Evolutionary conservation across 208 protist genomes (phyloP), one percentile per base, ranked within the genome.

Genomic region (Pavlovales sp.): DNA sequence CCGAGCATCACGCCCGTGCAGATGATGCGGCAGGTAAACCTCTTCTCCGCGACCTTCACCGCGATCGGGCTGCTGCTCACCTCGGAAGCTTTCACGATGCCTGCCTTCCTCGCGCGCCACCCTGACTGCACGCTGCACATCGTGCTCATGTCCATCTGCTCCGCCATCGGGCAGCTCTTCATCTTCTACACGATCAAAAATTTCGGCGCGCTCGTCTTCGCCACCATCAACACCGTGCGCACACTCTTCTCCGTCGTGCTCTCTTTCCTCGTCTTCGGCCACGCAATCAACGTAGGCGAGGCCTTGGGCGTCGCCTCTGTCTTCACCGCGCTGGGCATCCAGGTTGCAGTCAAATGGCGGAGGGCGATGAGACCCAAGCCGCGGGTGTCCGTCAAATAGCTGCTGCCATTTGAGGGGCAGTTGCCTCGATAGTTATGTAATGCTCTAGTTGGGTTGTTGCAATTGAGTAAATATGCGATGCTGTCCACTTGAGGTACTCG

Each of bases 161-260:
- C 91, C 30, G 79, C 75, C 39, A 39, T 90, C 34, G 91, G 91
- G 46, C 90, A 93, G 85, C 78, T 92, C 80, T 87, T 89, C 75
- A 93, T 93, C 88, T 93, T 90, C 86, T 91, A 84, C 38, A 91
- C 91, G 20, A 93, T 93, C 77, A 92, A 93, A 37, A 47, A 91
- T n/a, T 93, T 92, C 88, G 91, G 91, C n/a, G 80, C 91, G 38
- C 75, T 93, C 0, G 83, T 90, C 71, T 93, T 93, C 89, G 83
- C 91, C 10, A 93, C 83, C 0, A 91, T 93, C 28, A 93, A 88
- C 79, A 90, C 92, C 0, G 86, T 84, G 32, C 89, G 91, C 79
- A 91, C 93, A 80, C 46, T 93, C 7, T 41, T 92, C 67, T 91
- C 86, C 18, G 87, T 93, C 26, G 22, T 93, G 5, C 46, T 92